A percentile compares a stretch with the other conserved stretches of the same genome.
Conservation (phyloP, 192 early-diverging fungal genomes). For the Umbelopsis ramanniana region DNA sequence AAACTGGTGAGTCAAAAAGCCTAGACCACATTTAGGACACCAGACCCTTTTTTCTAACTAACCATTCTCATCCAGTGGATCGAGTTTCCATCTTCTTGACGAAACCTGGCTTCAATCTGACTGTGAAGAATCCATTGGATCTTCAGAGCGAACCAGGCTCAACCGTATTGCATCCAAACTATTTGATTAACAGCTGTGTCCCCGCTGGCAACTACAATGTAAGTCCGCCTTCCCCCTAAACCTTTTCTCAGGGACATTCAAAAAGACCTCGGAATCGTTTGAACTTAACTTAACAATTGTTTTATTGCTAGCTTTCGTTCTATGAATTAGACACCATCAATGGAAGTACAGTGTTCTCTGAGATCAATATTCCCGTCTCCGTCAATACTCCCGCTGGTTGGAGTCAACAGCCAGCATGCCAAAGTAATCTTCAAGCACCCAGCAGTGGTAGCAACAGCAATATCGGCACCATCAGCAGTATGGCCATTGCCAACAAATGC, state of each 20-base stretch:
- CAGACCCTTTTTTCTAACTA: too few relatives aligned
- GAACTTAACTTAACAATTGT: background rate
- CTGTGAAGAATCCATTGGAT: slow-evolving; percentile 13
- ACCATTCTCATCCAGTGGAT: slow-evolving; percentile 10
- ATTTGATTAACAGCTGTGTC: slow-evolving; percentile 12
- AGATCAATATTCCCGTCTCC: slow-evolving; percentile 15
- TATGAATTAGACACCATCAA: slow-evolving; percentile 17
- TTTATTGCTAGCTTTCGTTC: background rate
- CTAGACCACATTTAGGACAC: too few relatives aligned
- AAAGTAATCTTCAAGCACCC: background rate
- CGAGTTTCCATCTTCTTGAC: slow-evolving; percentile 19
- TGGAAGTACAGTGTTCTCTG: background rate
- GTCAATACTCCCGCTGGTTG: slow-evolving; percentile 18
- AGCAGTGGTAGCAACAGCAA: background rate
- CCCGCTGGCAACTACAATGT: slow-evolving; percentile 24
- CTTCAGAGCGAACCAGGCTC: slow-evolving; percentile 20
- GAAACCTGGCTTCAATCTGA: slow-evolving; percentile 3
- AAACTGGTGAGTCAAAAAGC: background rate
- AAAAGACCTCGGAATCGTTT: background rate
- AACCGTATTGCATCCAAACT: slow-evolving; percentile 26
- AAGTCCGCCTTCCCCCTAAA: background rate
- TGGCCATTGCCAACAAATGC: slow-evolving; percentile 1
- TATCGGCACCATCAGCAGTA: background rate
- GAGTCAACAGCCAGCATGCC: background rate
- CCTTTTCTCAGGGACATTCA: background rate